Conservation (phyloP, 352 stramenopile species). For the Globisporangium emineosum region DNA sequence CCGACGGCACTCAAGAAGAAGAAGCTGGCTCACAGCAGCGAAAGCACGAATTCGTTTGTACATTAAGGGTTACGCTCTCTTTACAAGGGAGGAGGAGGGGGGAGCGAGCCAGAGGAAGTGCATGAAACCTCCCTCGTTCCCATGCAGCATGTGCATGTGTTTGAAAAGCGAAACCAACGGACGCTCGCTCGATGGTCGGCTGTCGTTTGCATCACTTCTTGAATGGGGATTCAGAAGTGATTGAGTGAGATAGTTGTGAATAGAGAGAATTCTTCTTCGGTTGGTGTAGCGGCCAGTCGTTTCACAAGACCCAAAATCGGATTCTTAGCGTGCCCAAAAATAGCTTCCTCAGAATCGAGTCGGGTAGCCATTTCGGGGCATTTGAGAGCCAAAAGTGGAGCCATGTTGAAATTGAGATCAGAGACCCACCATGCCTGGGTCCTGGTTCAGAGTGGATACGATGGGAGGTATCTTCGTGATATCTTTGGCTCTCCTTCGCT, state of each 20-base stretch:
- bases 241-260: background rate
- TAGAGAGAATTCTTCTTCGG: no score
- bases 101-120: background rate
- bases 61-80: background rate
- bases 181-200: background rate
- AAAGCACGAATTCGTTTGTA: background rate
- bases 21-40: background rate
- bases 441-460: background rate
- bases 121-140: background rate
- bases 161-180: background rate
- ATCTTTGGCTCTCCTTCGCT: background rate
- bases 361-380: background rate
- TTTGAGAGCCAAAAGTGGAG: constrained; percentile 1
- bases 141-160: background rate
- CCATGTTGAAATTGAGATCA: constrained; percentile 4
- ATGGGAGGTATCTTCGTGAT: background rate
- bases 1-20: background rate
- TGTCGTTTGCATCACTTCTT: background rate
- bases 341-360: background rate
- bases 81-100: background rate
- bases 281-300: no score
- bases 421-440: background rate
- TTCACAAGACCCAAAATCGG: background rate
- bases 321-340: background rate
- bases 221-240: no score